Base-by-base conservation (phyloP, 768 basidiomycete genomes). In the Russula earlei region DNA sequence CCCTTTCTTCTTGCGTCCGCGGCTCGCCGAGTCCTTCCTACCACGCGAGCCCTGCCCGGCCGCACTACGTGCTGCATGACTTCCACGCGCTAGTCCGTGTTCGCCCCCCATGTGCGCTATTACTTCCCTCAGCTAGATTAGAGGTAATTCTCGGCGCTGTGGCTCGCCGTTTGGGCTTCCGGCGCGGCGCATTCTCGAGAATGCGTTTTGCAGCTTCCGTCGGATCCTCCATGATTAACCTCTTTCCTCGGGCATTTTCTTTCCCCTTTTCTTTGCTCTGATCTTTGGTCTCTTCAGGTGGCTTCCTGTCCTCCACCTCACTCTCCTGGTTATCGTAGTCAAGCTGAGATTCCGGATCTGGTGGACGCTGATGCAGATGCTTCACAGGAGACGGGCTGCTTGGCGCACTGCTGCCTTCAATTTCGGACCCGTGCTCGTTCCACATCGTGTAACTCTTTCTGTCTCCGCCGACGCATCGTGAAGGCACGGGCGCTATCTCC, bases 191-290 rank as follows among this genome's bases (percentile, higher is more conserved):
- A 5, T 58, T 54, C 20, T 53, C 52, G 25, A 58, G 51, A 33
- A 54, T 52, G 2, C 57, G 47, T 38, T 20, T 17, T n/a, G 58
- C 54, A 22, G 29, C 59, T 40, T 45, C 50, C 33, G 34, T 25
- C 4, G 56, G 48, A 37, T 60, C 51, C 20, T 54, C 58, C 4
- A 11, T 19, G 4, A 20, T 38, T 40, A 36, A 37, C 17, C 74
- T 66, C 79, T 83, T 55, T 62, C 60, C 46, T 54, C 60, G 52
- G 54, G 46, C 55, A 52, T 62, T 63, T 59, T 54, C 66, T 59
- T 65, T 67, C 46, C 66, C 63, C 34, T 47, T 47, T 14, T 49
- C 59, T 36, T 53, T 56, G 11, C 52, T 43, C 65, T 64, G 19
- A 47, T 29, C 38, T 58, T 64, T 43, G 60, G 56, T 19, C 56